These are phyloP conservation scores for Trypanosoma vivax DNA, from an alignment of 208 protist genomes.

Conservation along the genomic window DNA sequence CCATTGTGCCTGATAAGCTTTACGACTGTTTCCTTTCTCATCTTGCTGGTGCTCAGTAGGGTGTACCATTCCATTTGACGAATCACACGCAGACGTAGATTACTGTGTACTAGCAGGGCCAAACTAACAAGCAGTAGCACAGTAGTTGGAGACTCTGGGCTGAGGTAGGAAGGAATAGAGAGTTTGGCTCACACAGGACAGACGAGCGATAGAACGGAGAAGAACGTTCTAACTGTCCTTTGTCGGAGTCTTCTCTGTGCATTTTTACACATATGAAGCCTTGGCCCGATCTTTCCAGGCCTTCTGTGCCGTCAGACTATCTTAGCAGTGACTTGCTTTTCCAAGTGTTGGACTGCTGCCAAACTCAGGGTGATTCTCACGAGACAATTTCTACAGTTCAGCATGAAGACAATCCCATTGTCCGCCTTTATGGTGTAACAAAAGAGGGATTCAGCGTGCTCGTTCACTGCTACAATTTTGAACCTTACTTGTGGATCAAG, in stretches of 20 bases:
- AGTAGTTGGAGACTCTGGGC: too few species aligned
- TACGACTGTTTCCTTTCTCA: not conserved
- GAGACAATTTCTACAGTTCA: constrained; percentile 55
- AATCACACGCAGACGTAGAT: too few species aligned
- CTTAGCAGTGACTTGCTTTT: constrained; percentile 63
- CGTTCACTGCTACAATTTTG: constrained; percentile 93
- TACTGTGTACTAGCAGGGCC: too few species aligned
- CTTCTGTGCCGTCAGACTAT: constrained; percentile 26
- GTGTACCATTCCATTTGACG: not conserved
- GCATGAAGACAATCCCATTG: constrained; percentile 75
- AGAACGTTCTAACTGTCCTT: too few species aligned
- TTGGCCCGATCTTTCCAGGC: constrained; percentile 33
- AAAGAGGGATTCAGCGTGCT: constrained; percentile 86
- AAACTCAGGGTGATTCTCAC: constrained; percentile 70
- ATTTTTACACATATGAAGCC: constrained; percentile 15
- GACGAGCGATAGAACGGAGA: too few species aligned
- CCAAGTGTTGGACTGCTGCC: constrained; percentile 82
- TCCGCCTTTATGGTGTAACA: constrained; percentile 93
- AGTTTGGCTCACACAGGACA: too few species aligned
- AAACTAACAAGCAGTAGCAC: too few species aligned
- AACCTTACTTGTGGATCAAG: constrained; percentile 95
- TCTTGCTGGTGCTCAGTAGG: not conserved
- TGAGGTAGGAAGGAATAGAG: too few species aligned
- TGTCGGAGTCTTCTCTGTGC: too few species aligned
- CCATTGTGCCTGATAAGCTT: too few species aligned